phyloP scores from a whole-genome alignment of 1,139 yeast species.

The Wickerhamomyces sp. region DNA sequence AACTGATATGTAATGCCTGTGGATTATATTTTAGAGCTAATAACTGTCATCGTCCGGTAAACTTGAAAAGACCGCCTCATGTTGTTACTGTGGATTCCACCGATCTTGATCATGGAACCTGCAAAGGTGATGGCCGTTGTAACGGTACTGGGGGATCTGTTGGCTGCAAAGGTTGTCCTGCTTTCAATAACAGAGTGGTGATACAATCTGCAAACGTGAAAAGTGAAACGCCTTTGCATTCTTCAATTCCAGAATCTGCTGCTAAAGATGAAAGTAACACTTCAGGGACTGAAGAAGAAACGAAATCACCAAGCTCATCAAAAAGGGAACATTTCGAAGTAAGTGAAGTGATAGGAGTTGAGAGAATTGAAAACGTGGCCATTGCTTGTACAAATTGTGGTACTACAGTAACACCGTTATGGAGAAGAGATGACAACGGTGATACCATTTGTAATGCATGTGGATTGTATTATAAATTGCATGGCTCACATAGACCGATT shows the following conservation, averaged over 20 bases:
- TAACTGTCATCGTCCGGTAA: slow-evolving; percentile 74
- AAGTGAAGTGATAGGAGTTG: slow-evolving; percentile 20
- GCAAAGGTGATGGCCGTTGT: slow-evolving; percentile 81
- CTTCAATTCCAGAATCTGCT: not conserved
- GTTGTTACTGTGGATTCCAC: slow-evolving; percentile 41
- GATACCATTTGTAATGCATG: slow-evolving; percentile 86
- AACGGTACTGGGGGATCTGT: slow-evolving; percentile 84
- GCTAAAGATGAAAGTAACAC: not conserved
- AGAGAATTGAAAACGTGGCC: slow-evolving; percentile 42
- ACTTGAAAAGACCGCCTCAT: slow-evolving; percentile 64
- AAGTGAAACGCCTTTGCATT: slow-evolving; percentile 2
- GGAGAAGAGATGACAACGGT: slow-evolving; percentile 81
- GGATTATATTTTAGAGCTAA: slow-evolving; percentile 77
- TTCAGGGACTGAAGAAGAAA: not conserved
- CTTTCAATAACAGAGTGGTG: slow-evolving; percentile 65
- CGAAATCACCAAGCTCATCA: not conserved
- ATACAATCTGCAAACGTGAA: slow-evolving; percentile 17
- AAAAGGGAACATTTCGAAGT: slow-evolving; percentile 12
- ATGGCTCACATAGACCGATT: slow-evolving; percentile 75
- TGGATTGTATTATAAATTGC: slow-evolving; percentile 72
- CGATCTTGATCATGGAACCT: slow-evolving; percentile 46
- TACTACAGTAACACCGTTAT: slow-evolving; percentile 78
- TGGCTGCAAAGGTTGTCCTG: slow-evolving; percentile 82
- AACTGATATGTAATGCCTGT: slow-evolving; percentile 85
- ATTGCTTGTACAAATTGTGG: slow-evolving; percentile 81